phyloP scores from a whole-genome alignment of 257 asterid species.

The Solanum clarkiae region DNA sequence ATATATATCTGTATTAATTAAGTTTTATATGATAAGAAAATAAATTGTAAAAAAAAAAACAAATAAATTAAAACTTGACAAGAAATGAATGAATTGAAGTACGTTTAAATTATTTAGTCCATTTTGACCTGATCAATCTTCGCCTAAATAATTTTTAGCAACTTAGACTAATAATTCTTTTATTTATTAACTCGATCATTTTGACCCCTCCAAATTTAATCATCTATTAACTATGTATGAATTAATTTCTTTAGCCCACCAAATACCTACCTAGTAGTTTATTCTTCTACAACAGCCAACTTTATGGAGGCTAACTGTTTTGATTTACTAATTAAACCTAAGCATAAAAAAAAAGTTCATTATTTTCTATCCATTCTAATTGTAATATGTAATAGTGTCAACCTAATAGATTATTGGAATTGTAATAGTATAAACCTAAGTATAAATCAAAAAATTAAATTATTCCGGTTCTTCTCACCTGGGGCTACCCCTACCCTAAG shows the following conservation, averaged over 20 bases:
- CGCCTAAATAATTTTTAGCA: background rate
- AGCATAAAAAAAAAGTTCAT: background rate
- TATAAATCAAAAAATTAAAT: background rate
- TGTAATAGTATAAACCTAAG: background rate
- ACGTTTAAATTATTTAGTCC: background rate
- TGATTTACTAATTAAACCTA: background rate
- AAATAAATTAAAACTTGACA: background rate
- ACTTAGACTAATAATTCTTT: rapidly evolving
- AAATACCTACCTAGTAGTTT: background rate
- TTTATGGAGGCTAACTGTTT: background rate
- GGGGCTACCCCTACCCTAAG: too few species aligned
- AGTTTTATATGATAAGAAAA: background rate
- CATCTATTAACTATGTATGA: background rate
- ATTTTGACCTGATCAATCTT: background rate
- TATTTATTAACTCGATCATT: background rate
- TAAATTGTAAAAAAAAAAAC: background rate
- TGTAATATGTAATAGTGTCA: background rate
- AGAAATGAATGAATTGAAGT: background rate
- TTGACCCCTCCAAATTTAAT: background rate
- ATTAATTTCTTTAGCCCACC: background rate
- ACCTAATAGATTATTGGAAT: background rate
- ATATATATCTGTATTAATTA: too few species aligned
- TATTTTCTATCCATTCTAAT: background rate
- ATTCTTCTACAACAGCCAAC: background rate
- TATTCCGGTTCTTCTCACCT: too few species aligned